A percentile compares a stretch with the other conserved stretches of the same genome.
Evolutionary conservation across 1,284 basidiomycete species (phyloP).

Genomic region (Sanghuangporus baumii): DNA sequence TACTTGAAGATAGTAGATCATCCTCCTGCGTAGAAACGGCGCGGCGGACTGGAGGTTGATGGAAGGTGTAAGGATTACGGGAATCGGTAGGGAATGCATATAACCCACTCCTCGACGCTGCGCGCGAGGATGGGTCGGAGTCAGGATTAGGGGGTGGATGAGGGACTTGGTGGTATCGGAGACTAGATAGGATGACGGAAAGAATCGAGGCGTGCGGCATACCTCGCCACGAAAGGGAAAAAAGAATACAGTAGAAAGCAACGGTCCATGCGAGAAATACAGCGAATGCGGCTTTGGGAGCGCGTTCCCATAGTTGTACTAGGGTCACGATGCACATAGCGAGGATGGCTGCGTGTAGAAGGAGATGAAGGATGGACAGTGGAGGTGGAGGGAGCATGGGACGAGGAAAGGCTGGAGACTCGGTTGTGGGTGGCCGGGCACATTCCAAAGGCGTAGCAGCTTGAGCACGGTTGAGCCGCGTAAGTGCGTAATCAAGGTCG

Average conservation of each 20-base stretch:
- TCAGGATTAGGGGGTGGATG: neutral
- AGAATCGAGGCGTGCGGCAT: constrained; percentile 53
- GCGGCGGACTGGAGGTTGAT: constrained; percentile 52
- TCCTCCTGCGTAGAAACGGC: constrained; percentile 40
- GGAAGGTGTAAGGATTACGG: constrained; percentile 55
- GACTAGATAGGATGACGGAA: constrained; percentile 40
- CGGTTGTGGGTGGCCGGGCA: constrained; percentile 38
- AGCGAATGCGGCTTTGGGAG: constrained; percentile 50
- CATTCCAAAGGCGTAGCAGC: constrained; percentile 44
- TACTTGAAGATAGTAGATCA: constrained; percentile 33
- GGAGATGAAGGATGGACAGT: constrained; percentile 40
- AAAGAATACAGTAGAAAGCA: constrained; percentile 49
- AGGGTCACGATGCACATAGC: constrained; percentile 54
- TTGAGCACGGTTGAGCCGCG: constrained; percentile 38
- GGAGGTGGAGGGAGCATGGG: constrained; percentile 37
- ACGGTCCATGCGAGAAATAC: constrained; percentile 59
- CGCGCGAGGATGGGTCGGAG: constrained; percentile 30
- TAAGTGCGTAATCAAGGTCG: constrained; percentile 59
- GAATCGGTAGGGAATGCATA: constrained; percentile 41
- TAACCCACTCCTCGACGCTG: constrained; percentile 37
- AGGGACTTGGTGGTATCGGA: constrained; percentile 29
- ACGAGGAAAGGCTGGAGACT: constrained; percentile 25
- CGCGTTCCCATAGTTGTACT: constrained; percentile 50
- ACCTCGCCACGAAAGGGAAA: constrained; percentile 51
- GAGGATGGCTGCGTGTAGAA: constrained; percentile 54